Evolutionary conservation across 2,329 filamentous ascomycete species (phyloP).

Genomic region (Stromatinia cepivora): DNA sequence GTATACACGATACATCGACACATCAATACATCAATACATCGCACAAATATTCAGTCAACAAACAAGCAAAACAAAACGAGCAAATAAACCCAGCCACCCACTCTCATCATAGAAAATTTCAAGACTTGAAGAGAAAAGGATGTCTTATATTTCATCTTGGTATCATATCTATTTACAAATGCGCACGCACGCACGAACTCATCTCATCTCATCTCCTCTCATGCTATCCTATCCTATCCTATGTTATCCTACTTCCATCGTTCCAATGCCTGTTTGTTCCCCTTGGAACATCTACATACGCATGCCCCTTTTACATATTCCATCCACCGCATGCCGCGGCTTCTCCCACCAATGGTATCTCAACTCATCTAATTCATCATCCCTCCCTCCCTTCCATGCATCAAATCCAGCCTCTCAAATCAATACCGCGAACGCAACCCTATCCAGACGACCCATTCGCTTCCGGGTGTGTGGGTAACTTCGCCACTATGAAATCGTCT

Average conservation of each 20-base stretch:
- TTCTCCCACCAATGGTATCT: slow-evolving; percentile 3
- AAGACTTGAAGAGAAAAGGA: slow-evolving; percentile 1
- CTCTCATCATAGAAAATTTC: no score
- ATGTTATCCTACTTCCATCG: background rate
- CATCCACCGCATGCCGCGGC: background rate
- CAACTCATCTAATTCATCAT: background rate
- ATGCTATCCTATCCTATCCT: background rate
- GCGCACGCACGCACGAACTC: background rate
- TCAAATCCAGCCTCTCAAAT: background rate
- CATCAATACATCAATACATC: no score
- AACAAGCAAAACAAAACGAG: no score
- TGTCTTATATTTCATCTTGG: slow-evolving; percentile 20
- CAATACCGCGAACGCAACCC: background rate
- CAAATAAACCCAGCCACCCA: no score
- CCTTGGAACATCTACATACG: background rate
- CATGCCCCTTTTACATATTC: background rate
- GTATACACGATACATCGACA: no score
- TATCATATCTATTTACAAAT: slow-evolving; percentile 25
- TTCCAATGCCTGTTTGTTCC: background rate
- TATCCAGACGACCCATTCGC: background rate
- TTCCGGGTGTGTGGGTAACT: background rate
- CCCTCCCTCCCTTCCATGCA: no score
- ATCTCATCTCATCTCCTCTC: background rate
- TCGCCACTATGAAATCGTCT: background rate
- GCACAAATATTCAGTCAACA: no score